phyloP scores from a whole-genome alignment of 2,329 filamentous ascomycete genomes.

The Neofusicoccum cordaticola region DNA sequence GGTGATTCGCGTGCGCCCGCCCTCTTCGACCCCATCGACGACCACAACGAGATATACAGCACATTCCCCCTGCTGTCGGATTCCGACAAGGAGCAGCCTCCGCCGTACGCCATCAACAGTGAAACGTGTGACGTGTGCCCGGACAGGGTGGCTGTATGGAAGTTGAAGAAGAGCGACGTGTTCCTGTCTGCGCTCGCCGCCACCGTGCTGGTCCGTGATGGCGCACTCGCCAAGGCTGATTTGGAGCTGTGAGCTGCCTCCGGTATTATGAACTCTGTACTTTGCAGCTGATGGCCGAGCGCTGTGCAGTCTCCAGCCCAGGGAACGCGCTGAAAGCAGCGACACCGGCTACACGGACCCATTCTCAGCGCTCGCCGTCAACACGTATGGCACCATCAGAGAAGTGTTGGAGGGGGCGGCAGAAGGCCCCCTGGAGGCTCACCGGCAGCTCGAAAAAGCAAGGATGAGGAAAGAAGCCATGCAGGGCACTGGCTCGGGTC shows the following conservation, averaged over 20 bases:
- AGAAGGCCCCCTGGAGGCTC: background rate
- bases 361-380: background rate
- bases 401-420: background rate
- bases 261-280: too few relatives aligned
- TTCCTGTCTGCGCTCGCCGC: slow-evolving; percentile 1
- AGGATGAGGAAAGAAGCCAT: background rate
- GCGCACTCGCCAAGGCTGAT: background rate
- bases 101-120: too few relatives aligned
- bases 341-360: background rate
- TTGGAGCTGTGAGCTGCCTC: background rate
- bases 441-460: background rate
- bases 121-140: too few relatives aligned
- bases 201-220: background rate
- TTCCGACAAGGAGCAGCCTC: too few relatives aligned
- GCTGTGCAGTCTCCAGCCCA: background rate
- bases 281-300: background rate
- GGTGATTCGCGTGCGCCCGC: too few relatives aligned
- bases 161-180: too few relatives aligned
- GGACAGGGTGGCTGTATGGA: too few relatives aligned
- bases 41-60: too few relatives aligned
- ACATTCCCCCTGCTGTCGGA: too few relatives aligned
- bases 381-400: background rate
- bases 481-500: too few relatives aligned
- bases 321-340: too few relatives aligned
- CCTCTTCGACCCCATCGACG: too few relatives aligned